phyloP scores from a whole-genome alignment of 2,329 filamentous ascomycete species.

The Pseudogymnoascus sp. region DNA sequence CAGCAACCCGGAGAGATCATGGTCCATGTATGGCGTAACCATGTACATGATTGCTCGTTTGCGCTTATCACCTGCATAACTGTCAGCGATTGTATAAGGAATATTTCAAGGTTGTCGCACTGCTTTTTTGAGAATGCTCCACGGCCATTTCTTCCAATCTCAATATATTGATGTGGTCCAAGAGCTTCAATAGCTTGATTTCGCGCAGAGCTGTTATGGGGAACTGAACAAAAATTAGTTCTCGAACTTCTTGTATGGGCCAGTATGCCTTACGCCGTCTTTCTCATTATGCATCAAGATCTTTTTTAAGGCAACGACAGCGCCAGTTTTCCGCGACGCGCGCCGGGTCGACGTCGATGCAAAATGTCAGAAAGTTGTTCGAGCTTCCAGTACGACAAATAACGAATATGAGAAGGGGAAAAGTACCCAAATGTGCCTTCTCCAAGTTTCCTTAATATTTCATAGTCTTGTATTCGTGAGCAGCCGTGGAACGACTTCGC shows the following conservation, averaged over 20 bases:
- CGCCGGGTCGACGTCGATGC: slow-evolving; percentile 84
- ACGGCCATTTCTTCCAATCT: slow-evolving; percentile 93
- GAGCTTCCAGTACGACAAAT: neutral
- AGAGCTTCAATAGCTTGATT: slow-evolving; percentile 92
- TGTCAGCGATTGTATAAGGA: slow-evolving; percentile 22
- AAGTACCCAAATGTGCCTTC: slow-evolving; percentile 89
- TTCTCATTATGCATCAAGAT: slow-evolving; percentile 99
- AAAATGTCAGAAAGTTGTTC: slow-evolving; percentile 11
- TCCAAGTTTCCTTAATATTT: slow-evolving; percentile 75
- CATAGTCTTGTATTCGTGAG: slow-evolving; percentile 74
- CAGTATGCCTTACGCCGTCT: slow-evolving; percentile 61
- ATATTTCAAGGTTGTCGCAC: slow-evolving; percentile 9
- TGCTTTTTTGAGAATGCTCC: slow-evolving; percentile 51
- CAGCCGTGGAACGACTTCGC: slow-evolving; percentile 70
- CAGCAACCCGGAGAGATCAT: slow-evolving; percentile 92
- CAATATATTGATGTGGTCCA: slow-evolving; percentile 86
- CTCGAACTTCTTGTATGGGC: neutral
- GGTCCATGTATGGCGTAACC: slow-evolving; percentile 98
- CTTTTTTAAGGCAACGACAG: slow-evolving; percentile 87
- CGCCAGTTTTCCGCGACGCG: slow-evolving; percentile 66
- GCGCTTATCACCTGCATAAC: slow-evolving; percentile 59
- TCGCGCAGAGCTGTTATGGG: slow-evolving; percentile 97
- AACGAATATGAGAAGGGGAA: neutral
- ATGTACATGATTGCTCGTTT: slow-evolving; percentile 92
- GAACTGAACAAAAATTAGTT: slow-evolving; percentile 48